Base-by-base conservation (phyloP, 2,329 filamentous ascomycete species). In the Tolypocladium inflatum region DNA sequence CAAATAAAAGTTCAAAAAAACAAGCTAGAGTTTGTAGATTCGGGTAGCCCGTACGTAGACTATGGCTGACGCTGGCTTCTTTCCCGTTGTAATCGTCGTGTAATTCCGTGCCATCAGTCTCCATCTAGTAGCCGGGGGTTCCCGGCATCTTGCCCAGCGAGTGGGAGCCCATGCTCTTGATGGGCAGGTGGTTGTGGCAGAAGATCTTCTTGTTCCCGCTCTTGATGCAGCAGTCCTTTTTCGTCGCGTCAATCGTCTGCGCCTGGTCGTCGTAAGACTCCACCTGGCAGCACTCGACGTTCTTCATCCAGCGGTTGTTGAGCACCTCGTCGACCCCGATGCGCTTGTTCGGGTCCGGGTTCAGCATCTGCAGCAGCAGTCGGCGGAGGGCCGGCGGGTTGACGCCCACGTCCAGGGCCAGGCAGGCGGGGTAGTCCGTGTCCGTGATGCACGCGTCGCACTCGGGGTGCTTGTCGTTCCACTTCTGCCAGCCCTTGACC, bases 331-430 rank as follows among this genome's bases (percentile, higher is more conserved):
- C 73, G 55, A 94, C 89, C 35, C 79, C 82, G 63, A 88, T 84
- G 48, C 91, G 87, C 68, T 84, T 84, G 9, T 75, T 71, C 0
- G 91, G 90, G 63, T 91, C 77, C 0, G 91, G 90, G 70, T 96
- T 86, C 38, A 96, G 79, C 91, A 96, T 95, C 68, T 83, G 85
- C 55, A 94, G 75, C 13, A 96, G 73, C 5, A 95, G 75, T 13
- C 86, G 84, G 59, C 87, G 85, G 58, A 92, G 78, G 3, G 84
- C 82, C 1, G 85, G 82, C 37, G 88, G 86, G 65, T 85, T 85
- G 62, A 91, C 76, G 43, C 73, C 77, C 19, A 76, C 74, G 69
- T 94, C 89, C 42, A 91, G 81, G 19, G 83, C 81, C 35, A 78
- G 73, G 61, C 86, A 82, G 61, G 80, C 80, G 19, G 89, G 90